Evolutionary conservation across 2,329 filamentous ascomycete species (phyloP).

Genomic region (Sarocladium strictum): DNA sequence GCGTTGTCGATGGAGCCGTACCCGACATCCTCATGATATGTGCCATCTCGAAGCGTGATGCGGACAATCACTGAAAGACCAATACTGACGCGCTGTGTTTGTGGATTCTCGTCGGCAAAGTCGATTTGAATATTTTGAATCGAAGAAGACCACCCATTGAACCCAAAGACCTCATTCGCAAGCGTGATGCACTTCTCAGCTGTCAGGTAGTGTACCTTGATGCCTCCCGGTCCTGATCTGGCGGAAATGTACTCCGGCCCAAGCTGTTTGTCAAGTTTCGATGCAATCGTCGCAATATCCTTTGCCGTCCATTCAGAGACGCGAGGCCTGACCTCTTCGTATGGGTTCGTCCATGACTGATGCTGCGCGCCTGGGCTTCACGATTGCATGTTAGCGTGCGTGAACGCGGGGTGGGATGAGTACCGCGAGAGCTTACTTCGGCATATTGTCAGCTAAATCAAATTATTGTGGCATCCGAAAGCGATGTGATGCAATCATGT

Average conservation of each 20-base stretch:
- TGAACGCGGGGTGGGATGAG: neutral
- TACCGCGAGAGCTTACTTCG: conserved; percentile 32
- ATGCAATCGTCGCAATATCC: conserved; percentile 83
- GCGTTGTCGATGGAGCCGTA: conserved; percentile 97
- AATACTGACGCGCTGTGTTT: conserved; percentile 72
- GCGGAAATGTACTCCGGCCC: conserved; percentile 94
- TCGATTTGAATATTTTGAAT: conserved; percentile 94
- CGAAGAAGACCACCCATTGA: conserved; percentile 96
- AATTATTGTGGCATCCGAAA: conserved; percentile 19
- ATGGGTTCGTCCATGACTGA: conserved; percentile 63
- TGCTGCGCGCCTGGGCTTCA: conserved; percentile 63
- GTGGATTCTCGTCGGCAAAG: conserved; percentile 82
- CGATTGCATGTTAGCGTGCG: conserved; percentile 15
- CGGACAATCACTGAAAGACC: conserved; percentile 87
- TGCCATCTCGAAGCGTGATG: conserved; percentile 85
- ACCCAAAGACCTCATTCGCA: conserved; percentile 92
- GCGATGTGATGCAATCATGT: neutral
- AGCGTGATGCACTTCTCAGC: conserved; percentile 95
- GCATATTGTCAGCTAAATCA: conserved; percentile 27
- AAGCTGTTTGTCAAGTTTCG: conserved; percentile 83
- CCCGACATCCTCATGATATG: conserved; percentile 96
- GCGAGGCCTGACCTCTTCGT: conserved; percentile 62
- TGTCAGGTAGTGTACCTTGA: conserved; percentile 88
- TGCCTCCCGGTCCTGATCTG: conserved; percentile 73
- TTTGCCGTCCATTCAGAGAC: conserved; percentile 80